Evolutionary conservation across 139 green algal genomes (phyloP).

Genomic region (Gonium pectorale): DNA sequence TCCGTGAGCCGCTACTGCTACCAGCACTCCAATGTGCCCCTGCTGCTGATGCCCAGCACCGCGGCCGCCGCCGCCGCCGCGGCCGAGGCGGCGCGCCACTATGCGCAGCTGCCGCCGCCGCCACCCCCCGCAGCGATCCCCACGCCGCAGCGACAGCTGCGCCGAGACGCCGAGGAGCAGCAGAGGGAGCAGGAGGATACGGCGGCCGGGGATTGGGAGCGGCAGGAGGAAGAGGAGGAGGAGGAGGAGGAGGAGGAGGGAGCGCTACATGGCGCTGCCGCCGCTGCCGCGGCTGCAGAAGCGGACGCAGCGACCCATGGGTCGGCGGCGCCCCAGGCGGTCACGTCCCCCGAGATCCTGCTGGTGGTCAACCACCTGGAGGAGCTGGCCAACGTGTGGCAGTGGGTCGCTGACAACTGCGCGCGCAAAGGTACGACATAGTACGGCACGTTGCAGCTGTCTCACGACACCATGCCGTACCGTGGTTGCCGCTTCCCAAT

Average conservation of each 20-base stretch:
- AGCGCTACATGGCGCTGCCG: background rate
- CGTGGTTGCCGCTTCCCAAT: too few relatives aligned
- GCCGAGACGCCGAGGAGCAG: too few relatives aligned
- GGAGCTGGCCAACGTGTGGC: slow-evolving; percentile 46
- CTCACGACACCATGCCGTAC: too few relatives aligned
- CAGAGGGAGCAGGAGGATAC: too few relatives aligned
- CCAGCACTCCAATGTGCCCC: slow-evolving; percentile 46
- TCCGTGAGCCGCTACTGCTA: slow-evolving; percentile 50
- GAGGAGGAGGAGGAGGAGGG: background rate
- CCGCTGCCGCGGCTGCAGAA: background rate
- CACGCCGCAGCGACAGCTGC: too few relatives aligned
- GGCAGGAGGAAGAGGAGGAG: background rate
- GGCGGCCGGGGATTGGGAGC: too few relatives aligned
- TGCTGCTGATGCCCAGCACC: slow-evolving; percentile 45
- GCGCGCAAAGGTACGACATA: slow-evolving; percentile 17
- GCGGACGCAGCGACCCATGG: background rate
- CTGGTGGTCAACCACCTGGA: slow-evolving; percentile 48
- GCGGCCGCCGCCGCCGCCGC: background rate
- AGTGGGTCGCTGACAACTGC: slow-evolving; percentile 44
- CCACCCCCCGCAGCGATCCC: background rate
- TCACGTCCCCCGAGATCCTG: slow-evolving; percentile 16
- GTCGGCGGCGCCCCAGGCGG: too few relatives aligned
- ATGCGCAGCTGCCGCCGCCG: background rate
- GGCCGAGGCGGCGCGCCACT: background rate
- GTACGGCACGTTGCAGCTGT: too few relatives aligned